Evolutionary conservation across 805 yeast species (phyloP).

Genomic region (Candida taoyuanica): DNA sequence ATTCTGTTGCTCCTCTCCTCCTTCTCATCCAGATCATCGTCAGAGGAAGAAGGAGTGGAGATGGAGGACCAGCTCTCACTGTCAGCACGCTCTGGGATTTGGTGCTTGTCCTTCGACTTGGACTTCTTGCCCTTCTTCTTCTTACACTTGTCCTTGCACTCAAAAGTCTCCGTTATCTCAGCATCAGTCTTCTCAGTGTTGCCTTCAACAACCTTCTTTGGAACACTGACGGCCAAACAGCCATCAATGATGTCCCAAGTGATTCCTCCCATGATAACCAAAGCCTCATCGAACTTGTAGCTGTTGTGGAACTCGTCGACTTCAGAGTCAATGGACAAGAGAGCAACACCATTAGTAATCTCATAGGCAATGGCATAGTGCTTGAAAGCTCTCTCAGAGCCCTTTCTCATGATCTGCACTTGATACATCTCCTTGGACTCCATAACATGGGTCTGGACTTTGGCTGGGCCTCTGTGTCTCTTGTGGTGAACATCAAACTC

Average conservation of each 20-base stretch:
- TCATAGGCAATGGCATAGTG: constrained; percentile 18
- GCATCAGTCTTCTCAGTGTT: constrained; percentile 32
- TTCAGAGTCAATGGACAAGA: constrained; percentile 13
- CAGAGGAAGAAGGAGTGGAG: constrained; percentile 8
- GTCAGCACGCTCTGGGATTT: background rate
- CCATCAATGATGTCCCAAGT: constrained; percentile 15
- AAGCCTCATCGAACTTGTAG: constrained; percentile 13
- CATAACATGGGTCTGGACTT: constrained; percentile 3
- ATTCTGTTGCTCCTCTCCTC: background rate
- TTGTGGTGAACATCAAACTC: background rate
- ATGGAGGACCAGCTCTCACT: constrained; percentile 8
- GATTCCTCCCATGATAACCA: constrained; percentile 13
- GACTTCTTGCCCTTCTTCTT: background rate
- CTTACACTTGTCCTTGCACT: background rate
- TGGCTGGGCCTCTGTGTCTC: constrained; percentile 1
- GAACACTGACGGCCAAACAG: constrained; percentile 15
- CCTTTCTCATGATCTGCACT: constrained; percentile 17
- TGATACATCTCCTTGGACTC: constrained; percentile 6
- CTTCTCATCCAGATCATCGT: constrained; percentile 1
- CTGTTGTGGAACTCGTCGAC: constrained; percentile 17
- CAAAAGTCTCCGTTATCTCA: background rate
- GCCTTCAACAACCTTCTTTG: constrained; percentile 26
- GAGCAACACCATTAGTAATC: constrained; percentile 5
- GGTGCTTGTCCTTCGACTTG: constrained; percentile 1
- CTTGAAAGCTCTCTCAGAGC: constrained; percentile 13